Evolutionary conservation across 305 asterid species (phyloP), one percentile per base, ranked within the genome.

Genomic region (Fraxinus sp.): DNA sequence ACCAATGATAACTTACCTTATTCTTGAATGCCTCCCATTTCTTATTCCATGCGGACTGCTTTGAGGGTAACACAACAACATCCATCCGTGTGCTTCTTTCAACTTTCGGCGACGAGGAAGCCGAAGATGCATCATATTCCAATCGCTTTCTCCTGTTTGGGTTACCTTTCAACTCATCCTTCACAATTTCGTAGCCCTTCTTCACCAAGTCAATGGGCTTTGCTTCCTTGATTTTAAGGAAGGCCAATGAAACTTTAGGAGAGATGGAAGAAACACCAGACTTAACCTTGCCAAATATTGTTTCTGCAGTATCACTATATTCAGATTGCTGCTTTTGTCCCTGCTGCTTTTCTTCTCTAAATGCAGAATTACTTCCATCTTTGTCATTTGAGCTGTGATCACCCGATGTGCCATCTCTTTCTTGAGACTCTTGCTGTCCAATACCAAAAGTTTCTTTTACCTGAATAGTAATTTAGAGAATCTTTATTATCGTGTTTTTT

Each of bases 121-220:
- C 77, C 0, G 90, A 80, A 72, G 93, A 82, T 78, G 84, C 81
- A 80, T 92, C 91, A 86, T 88, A 86, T 84, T 92, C 97, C 16
- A 96, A 92, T 87, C 83, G 97, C 87, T 90, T 96, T 87, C 97
- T 93, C 91, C 91, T 91, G 83, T 83, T 87, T 36, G 97, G 90
- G 82, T 91, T 92, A 77, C 99, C 99, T 82, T 91, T 87, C 78
- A 96, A 81, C 88, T 96, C 99, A 79, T 96, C 98, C 88, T 86
- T 87, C 81, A 94, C 93, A 83, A 94, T 87, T 46, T 79, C 88
- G 77, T 88, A 91, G 64, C 98, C 97, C 86, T 93, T 96, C 92
- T 96, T 96, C 80, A 89, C 92, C 22, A 94, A 62, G 85, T 94
- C 99, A 77, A 93, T 66, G 20, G 97, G 98, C 83, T 90, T 94